phyloP scores from a whole-genome alignment of 2,329 filamentous ascomycete genomes.

The Cladophialophora psammophila region DNA sequence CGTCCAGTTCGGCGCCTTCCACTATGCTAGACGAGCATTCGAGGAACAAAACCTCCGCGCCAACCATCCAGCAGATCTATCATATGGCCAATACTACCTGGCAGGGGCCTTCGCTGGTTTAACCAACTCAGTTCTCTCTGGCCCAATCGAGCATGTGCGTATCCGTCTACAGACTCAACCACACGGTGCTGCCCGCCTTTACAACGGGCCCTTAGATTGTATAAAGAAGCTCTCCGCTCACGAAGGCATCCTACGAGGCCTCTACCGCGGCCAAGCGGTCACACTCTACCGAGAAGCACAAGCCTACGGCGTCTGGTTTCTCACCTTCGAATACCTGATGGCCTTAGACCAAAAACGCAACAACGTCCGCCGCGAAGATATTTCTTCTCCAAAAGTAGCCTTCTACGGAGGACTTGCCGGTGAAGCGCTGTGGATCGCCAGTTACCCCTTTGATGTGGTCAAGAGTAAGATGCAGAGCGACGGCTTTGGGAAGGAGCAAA shows the following conservation, averaged over 20 bases:
- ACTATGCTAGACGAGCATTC: constrained; percentile 85
- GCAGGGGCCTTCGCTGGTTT: constrained; percentile 92
- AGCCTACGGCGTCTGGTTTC: constrained; percentile 95
- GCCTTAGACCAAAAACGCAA: constrained; percentile 84
- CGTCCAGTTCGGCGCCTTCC: constrained; percentile 98
- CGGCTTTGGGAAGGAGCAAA: constrained; percentile 76
- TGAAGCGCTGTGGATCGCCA: constrained; percentile 89
- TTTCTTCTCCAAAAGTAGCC: constrained; percentile 85
- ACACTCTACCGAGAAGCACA: constrained; percentile 89
- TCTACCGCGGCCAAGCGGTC: constrained; percentile 88
- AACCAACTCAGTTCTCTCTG: constrained; percentile 85
- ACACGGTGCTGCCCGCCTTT: constrained; percentile 76
- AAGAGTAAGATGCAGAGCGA: constrained; percentile 99
- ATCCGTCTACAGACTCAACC: constrained; percentile 97
- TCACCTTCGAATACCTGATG: constrained; percentile 96
- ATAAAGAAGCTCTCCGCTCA: constrained; percentile 78
- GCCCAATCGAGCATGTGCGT: constrained; percentile 94
- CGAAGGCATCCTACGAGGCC: constrained; percentile 72
- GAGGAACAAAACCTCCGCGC: constrained; percentile 70
- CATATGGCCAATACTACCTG: constrained; percentile 86
- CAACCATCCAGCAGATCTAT: constrained; percentile 59
- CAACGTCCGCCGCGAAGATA: constrained; percentile 74
- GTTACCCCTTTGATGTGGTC: constrained; percentile 95
- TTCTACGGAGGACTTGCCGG: constrained; percentile 92
- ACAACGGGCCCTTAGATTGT: constrained; percentile 86